phyloP scores from a whole-genome alignment of 2,329 filamentous ascomycete genomes.

The Cladosporium sp. region DNA sequence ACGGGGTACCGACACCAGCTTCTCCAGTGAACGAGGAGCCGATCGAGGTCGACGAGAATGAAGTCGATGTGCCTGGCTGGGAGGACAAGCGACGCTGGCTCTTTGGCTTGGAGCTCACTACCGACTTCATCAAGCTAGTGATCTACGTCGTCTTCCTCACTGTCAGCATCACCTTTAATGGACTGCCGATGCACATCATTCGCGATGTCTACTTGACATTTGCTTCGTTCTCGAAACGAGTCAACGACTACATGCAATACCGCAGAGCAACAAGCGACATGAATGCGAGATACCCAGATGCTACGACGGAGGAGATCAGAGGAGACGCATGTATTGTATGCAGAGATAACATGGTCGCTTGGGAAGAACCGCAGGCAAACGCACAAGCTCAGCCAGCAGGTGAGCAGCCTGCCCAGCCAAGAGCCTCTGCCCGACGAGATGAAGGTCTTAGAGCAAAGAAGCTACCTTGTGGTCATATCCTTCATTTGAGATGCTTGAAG shows the following conservation, averaged over 20 bases:
- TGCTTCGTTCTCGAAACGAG: conserved; percentile 81
- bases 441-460: conserved; percentile 90
- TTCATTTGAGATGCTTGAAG: conserved; percentile 90
- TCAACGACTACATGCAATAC: conserved; percentile 85
- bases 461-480: conserved; percentile 88
- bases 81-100: conserved; percentile 92
- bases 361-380: conserved; percentile 51
- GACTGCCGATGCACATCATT: conserved; percentile 93
- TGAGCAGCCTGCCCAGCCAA: conserved; percentile 26
- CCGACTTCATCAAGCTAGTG: conserved; percentile 84
- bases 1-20: conserved; percentile 32
- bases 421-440: conserved; percentile 50
- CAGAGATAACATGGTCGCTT: conserved; percentile 88
- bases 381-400: conserved; percentile 29
- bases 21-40: conserved; percentile 53
- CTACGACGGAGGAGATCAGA: conserved; percentile 76
- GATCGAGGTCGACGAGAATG: conserved; percentile 77
- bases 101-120: conserved; percentile 71
- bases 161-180: conserved; percentile 90
- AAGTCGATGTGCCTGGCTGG: conserved; percentile 94
- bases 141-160: conserved; percentile 91
- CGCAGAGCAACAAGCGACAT: conserved; percentile 89
- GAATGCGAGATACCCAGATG: conserved; percentile 85
- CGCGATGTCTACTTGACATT: conserved; percentile 92
- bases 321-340: conserved; percentile 97